phyloP scores from a whole-genome alignment of 2,329 filamentous ascomycete species.

The Fusarium nygamai region DNA sequence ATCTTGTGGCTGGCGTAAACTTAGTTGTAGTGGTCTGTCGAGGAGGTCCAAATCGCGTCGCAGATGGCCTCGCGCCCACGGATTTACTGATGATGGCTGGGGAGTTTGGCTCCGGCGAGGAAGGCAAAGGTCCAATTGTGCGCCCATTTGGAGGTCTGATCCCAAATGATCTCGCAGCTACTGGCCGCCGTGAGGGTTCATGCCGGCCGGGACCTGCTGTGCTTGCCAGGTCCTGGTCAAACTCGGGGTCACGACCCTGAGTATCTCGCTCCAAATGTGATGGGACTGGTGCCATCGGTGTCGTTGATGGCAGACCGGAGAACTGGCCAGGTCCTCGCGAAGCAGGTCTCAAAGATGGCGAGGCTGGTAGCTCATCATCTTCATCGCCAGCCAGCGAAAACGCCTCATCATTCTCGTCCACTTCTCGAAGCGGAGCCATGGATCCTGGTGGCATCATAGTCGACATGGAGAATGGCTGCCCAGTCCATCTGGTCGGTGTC shows the following conservation, averaged over 20 bases:
- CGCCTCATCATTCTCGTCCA: slow-evolving; percentile 42
- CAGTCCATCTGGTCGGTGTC: slow-evolving; percentile 60
- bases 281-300: slow-evolving; percentile 54
- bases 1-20: slow-evolving; percentile 30
- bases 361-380: slow-evolving; percentile 37
- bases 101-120: slow-evolving; percentile 11
- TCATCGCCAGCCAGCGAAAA: slow-evolving; percentile 40
- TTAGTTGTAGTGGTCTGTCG: slow-evolving; percentile 8
- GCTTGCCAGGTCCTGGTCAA: neutral
- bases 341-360: slow-evolving; percentile 34
- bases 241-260: slow-evolving; percentile 33
- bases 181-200: slow-evolving; percentile 4
- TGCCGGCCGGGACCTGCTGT: neutral
- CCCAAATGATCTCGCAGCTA: slow-evolving; percentile 15
- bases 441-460: slow-evolving; percentile 42
- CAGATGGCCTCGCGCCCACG: slow-evolving; percentile 27
- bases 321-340: slow-evolving; percentile 34
- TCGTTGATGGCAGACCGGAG: slow-evolving; percentile 51
- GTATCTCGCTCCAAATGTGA: slow-evolving; percentile 54
- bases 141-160: slow-evolving; percentile 13
- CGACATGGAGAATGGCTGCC: slow-evolving; percentile 51
- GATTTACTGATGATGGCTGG: slow-evolving; percentile 29
- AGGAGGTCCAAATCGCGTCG: slow-evolving; percentile 16
- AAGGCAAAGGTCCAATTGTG: slow-evolving; percentile 9
- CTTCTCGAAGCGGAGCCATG: slow-evolving; percentile 47